phyloP scores from a whole-genome alignment of 2,329 filamentous ascomycete genomes.

The Tolypocladium amazonense region DNA sequence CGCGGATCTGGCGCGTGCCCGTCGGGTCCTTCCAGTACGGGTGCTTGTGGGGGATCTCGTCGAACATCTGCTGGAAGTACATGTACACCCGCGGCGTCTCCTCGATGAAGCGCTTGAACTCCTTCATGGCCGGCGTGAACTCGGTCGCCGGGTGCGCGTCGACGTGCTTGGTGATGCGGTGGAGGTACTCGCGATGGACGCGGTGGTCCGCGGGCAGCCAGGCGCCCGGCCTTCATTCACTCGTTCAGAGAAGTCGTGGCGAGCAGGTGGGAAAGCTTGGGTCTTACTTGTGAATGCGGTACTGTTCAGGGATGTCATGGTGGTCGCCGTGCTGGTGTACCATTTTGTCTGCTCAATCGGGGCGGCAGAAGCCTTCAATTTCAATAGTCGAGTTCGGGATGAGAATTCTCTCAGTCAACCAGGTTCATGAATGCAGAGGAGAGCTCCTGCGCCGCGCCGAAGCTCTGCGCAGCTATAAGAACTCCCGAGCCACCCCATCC shows the following conservation, averaged over 20 bases:
- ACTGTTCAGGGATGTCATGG: constrained; percentile 38
- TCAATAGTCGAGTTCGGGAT: not conserved
- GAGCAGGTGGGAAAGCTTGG: not conserved
- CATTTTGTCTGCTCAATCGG: constrained; percentile 21
- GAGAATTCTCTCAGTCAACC: not conserved
- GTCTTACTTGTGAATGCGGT: constrained; percentile 33
- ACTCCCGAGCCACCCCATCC: not conserved
- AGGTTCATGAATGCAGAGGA: not conserved
- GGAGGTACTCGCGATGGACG: constrained; percentile 53
- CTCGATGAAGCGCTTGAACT: constrained; percentile 59
- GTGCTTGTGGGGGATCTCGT: constrained; percentile 49
- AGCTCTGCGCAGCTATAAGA: not conserved
- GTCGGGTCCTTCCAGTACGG: constrained; percentile 53
- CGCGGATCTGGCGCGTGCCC: constrained; percentile 50
- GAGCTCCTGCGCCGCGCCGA: not conserved
- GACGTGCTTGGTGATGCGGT: constrained; percentile 41
- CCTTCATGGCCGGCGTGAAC: constrained; percentile 48
- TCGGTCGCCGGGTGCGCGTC: constrained; percentile 35
- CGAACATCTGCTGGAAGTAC: constrained; percentile 58
- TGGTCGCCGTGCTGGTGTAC: constrained; percentile 39
- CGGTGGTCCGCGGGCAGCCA: constrained; percentile 57
- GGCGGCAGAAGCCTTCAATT: not conserved
- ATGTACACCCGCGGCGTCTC: constrained; percentile 52
- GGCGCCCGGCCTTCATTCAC: constrained; percentile 31
- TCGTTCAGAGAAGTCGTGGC: not conserved